Evolutionary conservation across 768 basidiomycete species (phyloP).

Genomic region (Termitomyces eurrhizus): DNA sequence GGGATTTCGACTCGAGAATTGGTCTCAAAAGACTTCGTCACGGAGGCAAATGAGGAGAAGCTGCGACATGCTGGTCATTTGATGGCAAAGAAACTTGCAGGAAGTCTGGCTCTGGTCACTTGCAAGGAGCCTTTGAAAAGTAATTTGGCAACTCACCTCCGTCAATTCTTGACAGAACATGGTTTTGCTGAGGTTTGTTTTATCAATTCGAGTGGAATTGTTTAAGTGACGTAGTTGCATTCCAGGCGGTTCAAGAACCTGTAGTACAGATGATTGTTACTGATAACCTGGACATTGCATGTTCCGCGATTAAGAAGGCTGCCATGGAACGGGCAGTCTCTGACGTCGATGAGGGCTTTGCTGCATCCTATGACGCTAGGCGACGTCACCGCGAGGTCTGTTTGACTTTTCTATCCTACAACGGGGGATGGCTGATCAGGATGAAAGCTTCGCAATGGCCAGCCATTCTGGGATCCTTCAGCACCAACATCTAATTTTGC

Average conservation of each 20-base stretch:
- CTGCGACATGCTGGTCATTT: slow-evolving; percentile 88
- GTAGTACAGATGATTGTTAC: slow-evolving; percentile 76
- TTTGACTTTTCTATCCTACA: slow-evolving; percentile 8
- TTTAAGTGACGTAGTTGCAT: background rate
- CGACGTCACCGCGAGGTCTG: slow-evolving; percentile 83
- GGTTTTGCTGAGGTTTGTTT: slow-evolving; percentile 78
- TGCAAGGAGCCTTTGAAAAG: slow-evolving; percentile 96
- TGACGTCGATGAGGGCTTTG: slow-evolving; percentile 91
- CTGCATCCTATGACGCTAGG: slow-evolving; percentile 75
- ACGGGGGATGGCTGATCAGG: slow-evolving; percentile 1
- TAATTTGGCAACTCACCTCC: slow-evolving; percentile 85
- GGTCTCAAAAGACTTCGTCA: slow-evolving; percentile 93
- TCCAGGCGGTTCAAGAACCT: slow-evolving; percentile 66
- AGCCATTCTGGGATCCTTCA: slow-evolving; percentile 87
- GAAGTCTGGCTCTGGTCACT: slow-evolving; percentile 93
- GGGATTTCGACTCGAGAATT: slow-evolving; percentile 96
- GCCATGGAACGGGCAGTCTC: slow-evolving; percentile 94
- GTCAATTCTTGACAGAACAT: slow-evolving; percentile 78
- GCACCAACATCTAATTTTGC: slow-evolving; percentile 70
- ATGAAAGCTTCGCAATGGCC: slow-evolving; percentile 57
- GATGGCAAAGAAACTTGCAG: slow-evolving; percentile 97
- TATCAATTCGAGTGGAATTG: background rate
- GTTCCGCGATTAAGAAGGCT: slow-evolving; percentile 92
- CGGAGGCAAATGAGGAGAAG: slow-evolving; percentile 87
- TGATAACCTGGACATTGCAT: slow-evolving; percentile 93